Evolutionary conservation across 2,329 filamentous ascomycete species (phyloP), one percentile per base, ranked within the genome.

Genomic region (Myrmaecium sp.): DNA sequence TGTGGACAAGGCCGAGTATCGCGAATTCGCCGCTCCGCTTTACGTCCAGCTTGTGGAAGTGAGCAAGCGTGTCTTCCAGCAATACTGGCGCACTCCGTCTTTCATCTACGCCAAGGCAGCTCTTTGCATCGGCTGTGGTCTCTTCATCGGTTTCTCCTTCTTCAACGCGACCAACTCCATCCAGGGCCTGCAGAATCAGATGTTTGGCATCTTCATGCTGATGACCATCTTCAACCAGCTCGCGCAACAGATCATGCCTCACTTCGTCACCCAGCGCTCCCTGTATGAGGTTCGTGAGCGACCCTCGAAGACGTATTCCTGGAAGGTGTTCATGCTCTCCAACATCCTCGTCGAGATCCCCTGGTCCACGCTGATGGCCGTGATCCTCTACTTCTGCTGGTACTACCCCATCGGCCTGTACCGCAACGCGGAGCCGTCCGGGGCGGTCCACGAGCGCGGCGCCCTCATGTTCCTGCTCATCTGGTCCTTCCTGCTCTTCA

Each of bases 11-110:
- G 59, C 65, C 9, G 58, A 58, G 36, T 80, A 73, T 52, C 66
- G 69, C 33, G 80, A 92, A 48, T 92, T 92, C 33, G 83, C 83
- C 3, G 78, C 80, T 4, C 69, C 77, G 0, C 81, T 91, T 45
- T 42, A 38, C 21, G 43, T 58, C 5, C 83, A 93, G 50, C 56
- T 86, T 21, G 56, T 53, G 30, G 63, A 74, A 43, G 78, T 81
- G 30, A 64, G 69, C 11, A 49, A 65, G 36, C 80, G 83, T 42
- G 76, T 89, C 14, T 89, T 89, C 60, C 69, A 84, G 45, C 82
- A 92, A 49, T 91, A 89, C 64, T 92, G 83, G 82, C 77, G 83
- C 33, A 84, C 74, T 1, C 83, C 83, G 0, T 66, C 73, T 4
- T 92, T 92, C 58, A 84, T 93, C 50, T 91, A 86, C 58, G 74